Evolutionary conservation across 2,329 filamentous ascomycete species (phyloP), one percentile per base, ranked within the genome.

Genomic region (Epichloe baconii): DNA sequence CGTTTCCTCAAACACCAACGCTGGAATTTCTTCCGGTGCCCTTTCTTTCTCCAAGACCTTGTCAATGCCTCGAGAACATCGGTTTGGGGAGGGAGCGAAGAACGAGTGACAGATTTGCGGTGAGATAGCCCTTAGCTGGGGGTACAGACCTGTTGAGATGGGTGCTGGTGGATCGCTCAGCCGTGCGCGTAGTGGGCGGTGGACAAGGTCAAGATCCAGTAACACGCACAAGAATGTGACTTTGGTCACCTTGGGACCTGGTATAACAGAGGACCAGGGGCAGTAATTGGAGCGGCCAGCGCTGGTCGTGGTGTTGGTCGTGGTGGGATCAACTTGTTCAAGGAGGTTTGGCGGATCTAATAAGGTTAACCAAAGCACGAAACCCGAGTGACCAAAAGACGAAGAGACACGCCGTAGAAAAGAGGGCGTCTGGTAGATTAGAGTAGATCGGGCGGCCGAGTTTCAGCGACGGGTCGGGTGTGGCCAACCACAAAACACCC

Each of bases 151-250:
- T 42, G 49, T 36, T 23, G 31, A 44, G 15, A 41, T 41, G 34
- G 34, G 34, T 53, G 44, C 10, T 50, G 44, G 41, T 53, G 52
- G 48, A 53, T 42, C 45, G 40, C 52, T 40, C 48, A 41, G 45
- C 48, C 43, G 48, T 44, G 41, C 41, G 21, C 41, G n/a, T 17
- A 15, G 48, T 48, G 48, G 52, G 44, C 48, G 52, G 37, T 48
- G 34, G 44, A 45, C 48, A 48, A 42, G 44, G 48, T 31, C 17
- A 37, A 45, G 44, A 21, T 37, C 44, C 40, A 41, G 21, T 42
- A n/a, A 48, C 6, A 44, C 37, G 44, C 40, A 43, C 36, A 47
- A 41, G 31, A 47, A 47, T 41, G 26, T 14, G n/a, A 17, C 35
- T 17, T 48, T 48, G 36, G 35, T 42, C 44, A 41, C 37, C 17